Conservation (phyloP, 2,329 filamentous ascomycete genomes). For the Ophiostoma ulmi region DNA sequence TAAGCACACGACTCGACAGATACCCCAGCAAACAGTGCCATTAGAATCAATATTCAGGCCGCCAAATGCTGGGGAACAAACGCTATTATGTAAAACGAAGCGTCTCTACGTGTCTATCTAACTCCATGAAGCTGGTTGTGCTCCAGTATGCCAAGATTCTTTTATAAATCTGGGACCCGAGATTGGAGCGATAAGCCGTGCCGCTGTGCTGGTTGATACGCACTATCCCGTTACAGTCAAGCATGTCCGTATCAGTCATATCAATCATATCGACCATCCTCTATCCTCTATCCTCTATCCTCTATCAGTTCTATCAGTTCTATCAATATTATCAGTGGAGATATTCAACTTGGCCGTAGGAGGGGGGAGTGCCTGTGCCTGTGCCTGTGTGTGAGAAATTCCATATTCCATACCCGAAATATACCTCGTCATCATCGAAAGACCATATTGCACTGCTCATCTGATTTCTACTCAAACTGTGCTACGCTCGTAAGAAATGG, state of each 20-base stretch:
- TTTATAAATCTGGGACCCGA: neutral
- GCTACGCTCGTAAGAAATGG: neutral
- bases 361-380: neutral
- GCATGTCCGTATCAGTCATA: neutral
- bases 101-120: too few relatives aligned
- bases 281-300: neutral
- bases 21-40: neutral
- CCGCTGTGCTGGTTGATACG: neutral
- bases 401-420: neutral
- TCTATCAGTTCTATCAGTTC: too few relatives aligned
- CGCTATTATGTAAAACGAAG: neutral
- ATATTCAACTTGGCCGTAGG: neutral
- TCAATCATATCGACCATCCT: neutral
- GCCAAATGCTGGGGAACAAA: neutral
- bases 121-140: neutral
- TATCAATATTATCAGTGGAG: neutral
- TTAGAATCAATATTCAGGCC: neutral
- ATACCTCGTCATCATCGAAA: neutral
- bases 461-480: neutral
- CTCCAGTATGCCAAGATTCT: neutral
- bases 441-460: neutral
- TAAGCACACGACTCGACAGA: neutral
- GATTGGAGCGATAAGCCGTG: constrained; percentile 6
- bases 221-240: neutral
- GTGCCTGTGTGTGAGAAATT: neutral